These are phyloP conservation scores for Monosporascus sp. DNA, from an alignment of 2,329 filamentous ascomycete species.

Conservation along the genomic window DNA sequence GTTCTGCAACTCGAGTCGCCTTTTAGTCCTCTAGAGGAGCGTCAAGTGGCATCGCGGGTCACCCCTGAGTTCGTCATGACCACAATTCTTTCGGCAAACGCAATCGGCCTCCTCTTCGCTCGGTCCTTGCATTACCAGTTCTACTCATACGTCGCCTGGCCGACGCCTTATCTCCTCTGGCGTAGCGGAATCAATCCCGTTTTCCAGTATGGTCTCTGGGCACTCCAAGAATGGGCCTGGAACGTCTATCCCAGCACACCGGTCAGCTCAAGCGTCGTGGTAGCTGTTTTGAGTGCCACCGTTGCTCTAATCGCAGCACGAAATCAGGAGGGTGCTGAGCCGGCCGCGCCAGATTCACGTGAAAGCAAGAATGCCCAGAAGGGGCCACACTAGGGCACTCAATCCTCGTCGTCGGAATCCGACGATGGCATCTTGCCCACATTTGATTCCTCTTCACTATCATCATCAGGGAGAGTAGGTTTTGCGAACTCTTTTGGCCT, in stretches of 20 bases:
- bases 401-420: constrained; percentile 65
- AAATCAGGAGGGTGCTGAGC: constrained; percentile 25
- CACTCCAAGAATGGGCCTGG: constrained; percentile 85
- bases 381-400: constrained; percentile 3
- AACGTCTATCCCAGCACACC: constrained; percentile 81
- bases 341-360: constrained; percentile 5
- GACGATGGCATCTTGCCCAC: constrained; percentile 82
- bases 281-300: constrained; percentile 63
- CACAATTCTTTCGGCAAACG: constrained; percentile 68
- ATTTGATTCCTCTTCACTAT: constrained; percentile 69
- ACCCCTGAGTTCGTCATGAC: constrained; percentile 71
- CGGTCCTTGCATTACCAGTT: constrained; percentile 93
- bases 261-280: constrained; percentile 54
- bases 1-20: constrained; percentile 39
- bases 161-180: constrained; percentile 84
- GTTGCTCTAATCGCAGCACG: constrained; percentile 51
- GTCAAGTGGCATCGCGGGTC: constrained; percentile 50
- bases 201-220: constrained; percentile 65
- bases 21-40: constrained; percentile 47
- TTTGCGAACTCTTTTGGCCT: constrained; percentile 80
- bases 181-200: constrained; percentile 63
- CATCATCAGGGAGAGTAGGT: constrained; percentile 48
- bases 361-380: constrained; percentile 19
- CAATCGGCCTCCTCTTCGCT: constrained; percentile 78
- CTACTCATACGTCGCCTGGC: constrained; percentile 87